Percentiles rank a stretch among this genome's conserved stretches.
These are phyloP conservation scores for Oryza glaberrima DNA, from an alignment of 176 grass and related monocot genomes.

Conservation along the genomic window DNA sequence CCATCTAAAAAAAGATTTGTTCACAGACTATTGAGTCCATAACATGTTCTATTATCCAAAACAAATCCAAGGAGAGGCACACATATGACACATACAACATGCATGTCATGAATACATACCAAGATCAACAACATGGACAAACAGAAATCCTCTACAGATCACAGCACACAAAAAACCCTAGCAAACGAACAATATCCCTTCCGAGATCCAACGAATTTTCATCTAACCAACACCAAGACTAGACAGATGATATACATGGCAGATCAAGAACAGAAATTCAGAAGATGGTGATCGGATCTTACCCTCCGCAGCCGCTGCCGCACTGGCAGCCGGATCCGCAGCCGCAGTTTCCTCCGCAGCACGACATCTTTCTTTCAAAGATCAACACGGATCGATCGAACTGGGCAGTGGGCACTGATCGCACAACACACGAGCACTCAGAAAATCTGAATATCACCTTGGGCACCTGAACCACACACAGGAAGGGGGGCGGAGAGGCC, in stretches of 20 bases:
- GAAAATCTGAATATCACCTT: background rate
- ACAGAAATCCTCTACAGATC: too few species aligned
- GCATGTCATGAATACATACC: background rate
- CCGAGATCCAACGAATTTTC: background rate
- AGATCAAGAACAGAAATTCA: too few species aligned
- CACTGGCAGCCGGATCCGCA: constrained; percentile 80
- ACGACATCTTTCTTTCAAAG: constrained; percentile 57
- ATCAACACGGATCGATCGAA: background rate
- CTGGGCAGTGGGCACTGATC: background rate
- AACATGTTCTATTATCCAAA: too few species aligned
- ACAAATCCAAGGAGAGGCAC: too few species aligned
- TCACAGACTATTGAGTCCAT: too few species aligned
- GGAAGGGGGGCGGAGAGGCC: background rate
- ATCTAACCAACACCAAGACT: background rate
- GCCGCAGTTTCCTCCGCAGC: constrained; percentile 94
- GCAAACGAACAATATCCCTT: background rate
- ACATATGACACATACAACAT: background rate
- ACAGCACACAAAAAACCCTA: background rate
- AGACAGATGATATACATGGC: too few species aligned
- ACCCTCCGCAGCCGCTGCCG: constrained; percentile 83
- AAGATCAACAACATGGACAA: background rate
- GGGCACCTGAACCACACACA: too few species aligned
- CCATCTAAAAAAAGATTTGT: background rate
- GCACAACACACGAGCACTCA: background rate
- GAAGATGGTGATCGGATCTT: background rate